Base-by-base conservation (phyloP, 169 alveolate genomes). In the Cyclospora cayetanensis region DNA sequence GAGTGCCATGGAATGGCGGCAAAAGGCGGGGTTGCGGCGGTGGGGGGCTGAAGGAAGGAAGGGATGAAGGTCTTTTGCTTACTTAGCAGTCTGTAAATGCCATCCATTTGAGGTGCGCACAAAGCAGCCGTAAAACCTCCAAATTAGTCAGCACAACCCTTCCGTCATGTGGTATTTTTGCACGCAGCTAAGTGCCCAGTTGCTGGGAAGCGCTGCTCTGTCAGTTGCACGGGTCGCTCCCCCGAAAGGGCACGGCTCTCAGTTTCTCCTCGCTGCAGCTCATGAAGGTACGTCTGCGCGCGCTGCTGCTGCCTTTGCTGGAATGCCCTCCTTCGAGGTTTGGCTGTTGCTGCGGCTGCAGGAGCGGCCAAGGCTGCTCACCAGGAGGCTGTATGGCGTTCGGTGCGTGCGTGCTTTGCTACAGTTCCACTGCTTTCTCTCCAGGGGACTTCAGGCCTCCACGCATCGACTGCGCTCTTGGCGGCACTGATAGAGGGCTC, bases 161-260 rank as follows among this genome's bases (percentile, higher is more conserved):
- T n/a, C n/a, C n/a, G n/a, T n/a, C n/a, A n/a, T n/a, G n/a, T n/a
- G n/a, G n/a, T n/a, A n/a, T 20, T 25, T 65, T n/a, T 65, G 34
- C 31, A 18, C 2, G 77, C 77, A 65, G 77, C 39, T 65, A 20
- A 27, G 43, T 4, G 43, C 77, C 18, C 77, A 65, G 34, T 18
- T 65, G 39, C 39, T 65, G 77, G 77, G 77, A 3, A 65, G 77
- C 31, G 77, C 77, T 65, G 77, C 77, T 5, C 77, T 65, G 4
- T 65, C 77, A 5, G 77, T 18, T n/a, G 77, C 77, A 65, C 25
- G 77, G 15, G 39, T 41, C 9, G 77, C 77, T 3, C 35, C 0
- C 1, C 43, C 4, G n/a, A n/a, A n/a, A n/a, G n/a, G n/a, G 77
- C 25, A 27, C 41, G 12, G 77, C 77, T 27, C 20, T 35, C 77